A percentile compares a stretch with the other conserved stretches of the same genome.
phyloP scores from a whole-genome alignment of 1,284 basidiomycete genomes.

The Pascua sp. region DNA sequence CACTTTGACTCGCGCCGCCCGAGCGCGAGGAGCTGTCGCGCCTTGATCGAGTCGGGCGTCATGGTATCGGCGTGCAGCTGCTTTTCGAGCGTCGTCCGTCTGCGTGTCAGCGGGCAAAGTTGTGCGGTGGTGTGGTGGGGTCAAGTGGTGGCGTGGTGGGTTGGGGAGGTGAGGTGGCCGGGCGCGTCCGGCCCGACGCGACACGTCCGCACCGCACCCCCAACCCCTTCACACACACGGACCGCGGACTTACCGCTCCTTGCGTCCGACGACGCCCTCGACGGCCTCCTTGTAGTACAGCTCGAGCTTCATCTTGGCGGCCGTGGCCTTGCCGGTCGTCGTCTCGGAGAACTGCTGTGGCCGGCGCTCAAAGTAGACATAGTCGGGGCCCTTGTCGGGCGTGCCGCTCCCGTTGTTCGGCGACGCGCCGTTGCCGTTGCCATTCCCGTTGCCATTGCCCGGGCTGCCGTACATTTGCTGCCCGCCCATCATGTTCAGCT shows the following conservation, averaged over 20 bases:
- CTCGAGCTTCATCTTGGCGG: slow-evolving; percentile 94
- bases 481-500: slow-evolving; percentile 8
- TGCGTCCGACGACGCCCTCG: slow-evolving; percentile 83
- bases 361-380: slow-evolving; percentile 94
- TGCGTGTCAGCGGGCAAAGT: slow-evolving; percentile 45
- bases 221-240: too few relatives aligned
- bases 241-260: slow-evolving; percentile 61
- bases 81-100: slow-evolving; percentile 89
- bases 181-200: background rate
- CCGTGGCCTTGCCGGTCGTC: slow-evolving; percentile 86
- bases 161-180: too few relatives aligned
- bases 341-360: slow-evolving; percentile 79
- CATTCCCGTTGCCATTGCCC: background rate
- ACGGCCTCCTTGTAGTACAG: slow-evolving; percentile 96
- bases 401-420: background rate
- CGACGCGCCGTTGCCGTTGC: slow-evolving; percentile 2
- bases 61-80: slow-evolving; percentile 71
- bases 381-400: slow-evolving; percentile 57
- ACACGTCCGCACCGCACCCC: too few relatives aligned
- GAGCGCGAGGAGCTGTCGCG: slow-evolving; percentile 83
- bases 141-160: too few relatives aligned
- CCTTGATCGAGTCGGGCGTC: slow-evolving; percentile 78
- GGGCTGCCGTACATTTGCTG: slow-evolving; percentile 3
- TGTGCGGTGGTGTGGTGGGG: background rate
- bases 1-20: slow-evolving; percentile 82